A percentile compares a stretch with the other conserved stretches of the same genome.
Evolutionary conservation across 2,329 filamentous ascomycete species (phyloP).

Genomic region (Ascochyta viciae-villosae): DNA sequence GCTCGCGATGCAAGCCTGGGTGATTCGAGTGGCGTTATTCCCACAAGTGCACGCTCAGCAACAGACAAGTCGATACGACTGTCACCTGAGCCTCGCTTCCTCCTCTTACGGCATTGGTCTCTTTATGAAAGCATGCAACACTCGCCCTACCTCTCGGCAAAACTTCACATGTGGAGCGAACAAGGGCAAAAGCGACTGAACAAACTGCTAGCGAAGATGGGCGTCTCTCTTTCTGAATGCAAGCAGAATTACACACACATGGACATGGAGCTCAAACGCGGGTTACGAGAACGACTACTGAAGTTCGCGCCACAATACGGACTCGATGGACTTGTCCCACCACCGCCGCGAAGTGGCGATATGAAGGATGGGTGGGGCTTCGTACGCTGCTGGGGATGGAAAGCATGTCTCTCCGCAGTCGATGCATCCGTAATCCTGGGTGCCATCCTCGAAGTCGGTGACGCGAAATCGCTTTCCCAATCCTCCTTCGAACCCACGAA

Average conservation of each 20-base stretch:
- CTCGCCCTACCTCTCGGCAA: constrained; percentile 90
- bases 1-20: constrained; percentile 67
- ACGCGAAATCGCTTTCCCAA: constrained; percentile 55
- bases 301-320: constrained; percentile 95
- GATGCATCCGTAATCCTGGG: constrained; percentile 94
- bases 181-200: constrained; percentile 85
- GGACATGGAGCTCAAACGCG: constrained; percentile 95
- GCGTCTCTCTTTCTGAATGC: constrained; percentile 90
- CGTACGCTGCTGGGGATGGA: constrained; percentile 96
- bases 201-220: constrained; percentile 97
- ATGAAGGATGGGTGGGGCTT: constrained; percentile 96
- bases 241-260: constrained; percentile 97
- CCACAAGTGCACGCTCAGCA: constrained; percentile 84
- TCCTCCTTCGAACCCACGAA: constrained; percentile 43
- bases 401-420: constrained; percentile 88
- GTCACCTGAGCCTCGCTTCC: constrained; percentile 90
- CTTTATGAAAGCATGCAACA: constrained; percentile 99
- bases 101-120: constrained; percentile 95
- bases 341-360: constrained; percentile 66
- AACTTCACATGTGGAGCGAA: constrained; percentile 94
- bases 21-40: constrained; percentile 81
- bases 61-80: constrained; percentile 91
- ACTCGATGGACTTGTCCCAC: constrained; percentile 89
- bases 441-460: constrained; percentile 88
- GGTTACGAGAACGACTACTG: constrained; percentile 81